Conservation (phyloP, 257 asterid species). For the Solanum clarkiae region DNA sequence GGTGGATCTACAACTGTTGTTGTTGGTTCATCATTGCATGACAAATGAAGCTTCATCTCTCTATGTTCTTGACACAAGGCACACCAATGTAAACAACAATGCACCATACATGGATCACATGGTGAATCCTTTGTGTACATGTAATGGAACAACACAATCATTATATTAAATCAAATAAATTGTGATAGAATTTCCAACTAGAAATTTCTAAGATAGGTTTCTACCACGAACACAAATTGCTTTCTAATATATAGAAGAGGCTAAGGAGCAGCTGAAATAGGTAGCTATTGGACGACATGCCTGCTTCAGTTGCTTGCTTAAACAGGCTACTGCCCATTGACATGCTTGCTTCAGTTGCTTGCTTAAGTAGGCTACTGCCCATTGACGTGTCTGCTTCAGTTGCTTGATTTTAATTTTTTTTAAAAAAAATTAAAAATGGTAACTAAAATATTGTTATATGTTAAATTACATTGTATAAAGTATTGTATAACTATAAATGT, state of each 20-base stretch:
- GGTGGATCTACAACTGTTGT: conserved; percentile 47
- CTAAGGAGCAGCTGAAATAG: no score
- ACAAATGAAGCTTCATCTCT: conserved; percentile 45
- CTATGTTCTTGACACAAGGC: conserved; percentile 82
- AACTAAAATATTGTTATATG: neutral
- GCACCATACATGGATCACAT: conserved; percentile 80
- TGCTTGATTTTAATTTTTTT: no score
- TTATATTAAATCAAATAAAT: neutral
- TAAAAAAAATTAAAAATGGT: neutral
- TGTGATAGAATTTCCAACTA: neutral
- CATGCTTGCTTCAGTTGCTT: no score
- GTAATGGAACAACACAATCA: neutral
- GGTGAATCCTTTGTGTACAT: conserved; percentile 52
- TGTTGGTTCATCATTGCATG: conserved; percentile 1
- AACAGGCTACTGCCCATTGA: no score
- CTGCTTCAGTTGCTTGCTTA: no score
- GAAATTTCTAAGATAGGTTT: neutral
- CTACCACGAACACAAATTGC: neutral
- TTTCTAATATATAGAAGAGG: neutral
- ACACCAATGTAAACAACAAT: conserved; percentile 82
- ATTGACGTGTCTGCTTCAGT: no score
- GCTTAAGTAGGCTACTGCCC: no score
- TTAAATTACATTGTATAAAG: neutral
- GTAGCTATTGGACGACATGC: no score
- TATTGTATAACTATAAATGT: neutral